Evolutionary conservation across 257 asterid species (phyloP), one percentile per base, ranked within the genome.

Genomic region (Fraxinus excelsior): DNA sequence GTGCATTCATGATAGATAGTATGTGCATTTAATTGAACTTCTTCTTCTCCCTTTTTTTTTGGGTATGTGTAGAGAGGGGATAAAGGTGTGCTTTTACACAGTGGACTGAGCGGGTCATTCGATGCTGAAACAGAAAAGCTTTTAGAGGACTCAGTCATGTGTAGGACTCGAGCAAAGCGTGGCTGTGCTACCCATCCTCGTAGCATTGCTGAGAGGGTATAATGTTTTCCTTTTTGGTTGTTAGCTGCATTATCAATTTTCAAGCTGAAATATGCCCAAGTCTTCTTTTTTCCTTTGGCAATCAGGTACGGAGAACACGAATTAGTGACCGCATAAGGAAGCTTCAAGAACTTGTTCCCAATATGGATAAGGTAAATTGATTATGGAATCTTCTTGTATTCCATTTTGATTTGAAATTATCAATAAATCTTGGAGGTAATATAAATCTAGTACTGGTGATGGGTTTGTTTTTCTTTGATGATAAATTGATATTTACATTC

Each of bases 181-280:
- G 98, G 98, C 40, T 94, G 96, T 84, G 98, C 98, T 25, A 94
- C 97, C 70, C 97, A 94, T 87, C 98, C 98, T 65, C 97, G 98
- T 74, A 94, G 98, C 90, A 94, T 94, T 37, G 98, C 98, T 0
- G 97, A 94, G 89, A 88, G 98, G 88, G 98, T 94, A 91, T 53
- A 35, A 38, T 23, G 44, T 44, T 65, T 77, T 40, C 62, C 62
- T 37, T 74, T 79, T 75, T 46, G 18, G 68, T 79, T 62, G 67
- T 14, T 14, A 18, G n/a, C 34, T 44, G 9, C 71, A 28, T 12
- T 53, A 23, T 46, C n/a, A 31, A 11, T n/a, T 37, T 49, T 31
- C 44, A 38, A 38, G 44, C 13, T 38, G 44, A 32, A 42, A 32
- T 35, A 66, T 40, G 58, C 29, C 6, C 40, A 19, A 75, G 23